phyloP scores from a whole-genome alignment of 140 eudicot species.

The Flaveria floridana region DNA sequence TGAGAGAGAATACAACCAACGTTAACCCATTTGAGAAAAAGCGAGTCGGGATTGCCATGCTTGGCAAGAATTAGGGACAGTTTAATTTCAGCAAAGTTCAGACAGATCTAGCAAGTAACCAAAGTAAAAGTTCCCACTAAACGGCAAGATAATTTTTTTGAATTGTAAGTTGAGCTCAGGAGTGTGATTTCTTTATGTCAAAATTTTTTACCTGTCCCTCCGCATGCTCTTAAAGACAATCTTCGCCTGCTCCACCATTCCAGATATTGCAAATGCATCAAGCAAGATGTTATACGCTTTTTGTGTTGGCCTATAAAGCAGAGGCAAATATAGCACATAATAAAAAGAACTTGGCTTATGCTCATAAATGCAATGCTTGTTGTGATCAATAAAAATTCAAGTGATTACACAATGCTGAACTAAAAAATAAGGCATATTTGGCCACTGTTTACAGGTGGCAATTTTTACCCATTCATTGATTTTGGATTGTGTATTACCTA shows the following conservation, averaged over 20 bases:
- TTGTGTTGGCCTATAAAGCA: slow-evolving; percentile 74
- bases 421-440: background rate
- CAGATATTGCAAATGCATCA: slow-evolving; percentile 94
- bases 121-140: background rate
- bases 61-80: background rate
- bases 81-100: background rate
- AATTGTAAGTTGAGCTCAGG: background rate
- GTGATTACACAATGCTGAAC: background rate
- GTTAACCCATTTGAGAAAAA: background rate
- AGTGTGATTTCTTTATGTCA: background rate
- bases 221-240: slow-evolving; percentile 93
- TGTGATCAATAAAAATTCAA: background rate
- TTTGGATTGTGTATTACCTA: too few relatives aligned
- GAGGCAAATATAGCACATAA: background rate
- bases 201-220: slow-evolving; percentile 67
- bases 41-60: background rate
- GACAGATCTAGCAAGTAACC: background rate
- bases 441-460: background rate
- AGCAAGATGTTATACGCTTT: slow-evolving; percentile 92
- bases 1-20: background rate
- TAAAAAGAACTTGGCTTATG: background rate
- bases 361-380: background rate
- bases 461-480: too few relatives aligned
- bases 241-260: slow-evolving; percentile 92
- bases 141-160: background rate